Evolutionary conservation across 257 asterid species (phyloP), one percentile per base, ranked within the genome.

Genomic region (Mitragyna speciosa): DNA sequence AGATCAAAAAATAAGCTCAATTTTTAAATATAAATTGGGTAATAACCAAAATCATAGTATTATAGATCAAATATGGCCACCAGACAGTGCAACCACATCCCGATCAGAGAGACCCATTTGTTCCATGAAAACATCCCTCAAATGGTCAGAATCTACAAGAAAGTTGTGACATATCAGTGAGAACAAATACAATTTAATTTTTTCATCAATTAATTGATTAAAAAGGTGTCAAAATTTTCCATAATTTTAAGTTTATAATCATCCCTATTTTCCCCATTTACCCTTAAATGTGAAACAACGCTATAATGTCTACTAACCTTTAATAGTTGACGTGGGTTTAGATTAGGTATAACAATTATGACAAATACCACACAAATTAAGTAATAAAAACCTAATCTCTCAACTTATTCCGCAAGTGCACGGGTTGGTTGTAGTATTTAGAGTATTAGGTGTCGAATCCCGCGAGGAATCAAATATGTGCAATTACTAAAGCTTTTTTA

Each of bases 31-130:
- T 47, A 66, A 36, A 9, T 30, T n/a, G 6, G 7, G 10, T 4
- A 31, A n/a, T n/a, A 45, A 65, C 5, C 4, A 36, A 36, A 74
- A 39, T 52, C 72, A 28, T 51, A 41, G 11, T 20, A 58, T 56
- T 68, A 86, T 91, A n/a, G 11, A 94, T 94, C 97, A 94, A 81
- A n/a, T 94, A 79, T 94, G 98, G 82, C 84, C 98, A 81, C 98
- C 98, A 82, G 97, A 92, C 39, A 94, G 90, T 12, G 87, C 97
- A 79, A 89, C 97, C 58, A 93, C 93, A 79, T 94, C 98, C 85
- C 87, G 80, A 66, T 94, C 97, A 36, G 81, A 83, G 33, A 93
- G 92, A 75, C 98, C 98, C 98, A 94, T 94, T 68, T 90, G 97
- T 71, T 90, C 91, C 82, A 75, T 85, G 52, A 94, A 94, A 24